Evolutionary conservation across 2,329 filamentous ascomycete genomes (phyloP).

Genomic region (Ophiostoma fasciatum): DNA sequence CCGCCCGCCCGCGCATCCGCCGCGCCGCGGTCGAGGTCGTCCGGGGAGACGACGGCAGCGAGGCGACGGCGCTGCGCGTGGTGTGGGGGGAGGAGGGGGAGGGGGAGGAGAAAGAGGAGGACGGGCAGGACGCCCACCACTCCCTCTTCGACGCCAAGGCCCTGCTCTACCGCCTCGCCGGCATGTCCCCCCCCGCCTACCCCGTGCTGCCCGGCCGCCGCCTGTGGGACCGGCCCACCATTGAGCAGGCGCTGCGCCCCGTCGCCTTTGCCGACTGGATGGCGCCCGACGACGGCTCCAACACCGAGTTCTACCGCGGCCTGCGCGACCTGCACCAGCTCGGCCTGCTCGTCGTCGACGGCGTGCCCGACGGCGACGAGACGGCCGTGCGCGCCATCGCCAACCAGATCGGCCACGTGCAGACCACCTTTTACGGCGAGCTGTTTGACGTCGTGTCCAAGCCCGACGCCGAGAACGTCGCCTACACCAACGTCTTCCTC

Average conservation of each 20-base stretch:
- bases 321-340: constrained; percentile 47
- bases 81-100: constrained; percentile 4
- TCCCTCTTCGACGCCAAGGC: constrained; percentile 3
- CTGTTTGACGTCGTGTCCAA: constrained; percentile 84
- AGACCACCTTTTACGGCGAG: constrained; percentile 78
- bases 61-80: constrained; percentile 1
- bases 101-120: neutral
- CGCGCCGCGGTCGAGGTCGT: neutral
- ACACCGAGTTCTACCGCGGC: constrained; percentile 39
- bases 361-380: constrained; percentile 51
- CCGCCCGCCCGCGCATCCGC: constrained; percentile 15
- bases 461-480: constrained; percentile 75
- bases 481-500: constrained; percentile 70
- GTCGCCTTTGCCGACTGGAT: constrained; percentile 63
- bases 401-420: constrained; percentile 58
- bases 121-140: neutral
- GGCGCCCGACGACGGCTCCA: constrained; percentile 24
- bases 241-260: constrained; percentile 24
- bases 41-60: neutral
- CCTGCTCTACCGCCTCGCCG: constrained; percentile 18
- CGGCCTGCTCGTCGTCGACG: constrained; percentile 64
- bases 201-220: constrained; percentile 17
- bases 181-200: constrained; percentile 24
- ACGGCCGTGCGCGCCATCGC: constrained; percentile 53
- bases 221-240: constrained; percentile 27